Conservation (phyloP, 1,284 basidiomycete species). For the Cryptococcus hybrid region DNA sequence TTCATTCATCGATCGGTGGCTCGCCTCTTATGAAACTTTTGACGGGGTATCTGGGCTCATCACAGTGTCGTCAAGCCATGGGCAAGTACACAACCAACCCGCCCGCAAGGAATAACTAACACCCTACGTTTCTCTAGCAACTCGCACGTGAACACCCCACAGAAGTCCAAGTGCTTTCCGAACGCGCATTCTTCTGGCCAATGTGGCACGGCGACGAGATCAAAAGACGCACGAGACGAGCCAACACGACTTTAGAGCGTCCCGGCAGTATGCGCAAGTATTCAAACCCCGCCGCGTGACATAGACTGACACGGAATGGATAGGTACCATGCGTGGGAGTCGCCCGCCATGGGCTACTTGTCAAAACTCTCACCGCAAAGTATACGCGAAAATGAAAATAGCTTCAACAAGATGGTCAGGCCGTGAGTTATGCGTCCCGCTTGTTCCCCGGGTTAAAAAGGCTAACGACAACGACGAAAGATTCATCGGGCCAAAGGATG, state of each 20-base stretch:
- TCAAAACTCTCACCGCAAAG: slow-evolving; percentile 34
- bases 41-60: slow-evolving; percentile 47
- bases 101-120: not conserved
- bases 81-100: slow-evolving; percentile 17
- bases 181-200: slow-evolving; percentile 55
- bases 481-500: slow-evolving; percentile 38
- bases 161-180: slow-evolving; percentile 52
- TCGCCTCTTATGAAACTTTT: slow-evolving; percentile 50
- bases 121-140: slow-evolving; percentile 19
- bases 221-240: slow-evolving; percentile 39
- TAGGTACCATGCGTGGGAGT: slow-evolving; percentile 53
- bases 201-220: slow-evolving; percentile 50
- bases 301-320: not conserved
- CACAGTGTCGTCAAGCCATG: slow-evolving; percentile 50
- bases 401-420: slow-evolving; percentile 47
- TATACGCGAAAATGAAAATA: slow-evolving; percentile 41
- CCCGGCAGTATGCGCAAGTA: slow-evolving; percentile 48
- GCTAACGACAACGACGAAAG: slow-evolving; percentile 5
- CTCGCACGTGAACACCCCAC: slow-evolving; percentile 49
- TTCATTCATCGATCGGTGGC: slow-evolving; percentile 51
- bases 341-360: slow-evolving; percentile 48
- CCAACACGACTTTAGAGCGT: slow-evolving; percentile 39
- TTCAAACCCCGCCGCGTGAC: not conserved
- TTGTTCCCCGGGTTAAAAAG: not conserved
- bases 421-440: slow-evolving; percentile 29